A percentile compares a stretch with the other conserved stretches of the same genome.
phyloP scores from a whole-genome alignment of 768 basidiomycete species.

The Boletus subcaerulescens region DNA sequence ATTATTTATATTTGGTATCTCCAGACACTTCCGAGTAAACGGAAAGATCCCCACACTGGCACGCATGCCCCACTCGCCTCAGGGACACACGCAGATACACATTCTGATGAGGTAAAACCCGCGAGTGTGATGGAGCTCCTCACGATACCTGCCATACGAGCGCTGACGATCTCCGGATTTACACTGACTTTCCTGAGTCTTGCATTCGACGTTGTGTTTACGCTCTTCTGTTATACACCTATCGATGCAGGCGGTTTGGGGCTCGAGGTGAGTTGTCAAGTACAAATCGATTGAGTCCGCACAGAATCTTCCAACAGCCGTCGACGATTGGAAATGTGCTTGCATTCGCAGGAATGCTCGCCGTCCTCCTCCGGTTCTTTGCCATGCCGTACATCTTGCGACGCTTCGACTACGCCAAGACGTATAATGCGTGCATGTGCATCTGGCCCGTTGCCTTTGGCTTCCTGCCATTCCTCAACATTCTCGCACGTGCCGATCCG shows the following conservation, averaged over 20 bases:
- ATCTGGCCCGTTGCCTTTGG: constrained; percentile 54
- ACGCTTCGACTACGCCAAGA: constrained; percentile 41
- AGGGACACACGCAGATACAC: too few species aligned
- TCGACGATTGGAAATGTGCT: constrained; percentile 58
- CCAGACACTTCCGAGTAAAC: constrained; percentile 22
- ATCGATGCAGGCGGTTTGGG: constrained; percentile 52
- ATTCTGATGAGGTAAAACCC: constrained; percentile 7
- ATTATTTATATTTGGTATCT: background rate
- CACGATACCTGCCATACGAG: constrained; percentile 48
- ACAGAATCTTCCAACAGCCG: constrained; percentile 32
- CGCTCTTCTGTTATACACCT: constrained; percentile 62
- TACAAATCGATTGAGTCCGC: background rate
- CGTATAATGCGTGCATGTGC: constrained; percentile 51
- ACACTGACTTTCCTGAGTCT: constrained; percentile 51
- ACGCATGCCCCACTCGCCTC: background rate
- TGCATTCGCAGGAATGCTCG: constrained; percentile 49
- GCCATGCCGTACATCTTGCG: constrained; percentile 53
- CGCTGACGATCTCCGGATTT: constrained; percentile 49
- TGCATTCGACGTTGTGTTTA: constrained; percentile 61
- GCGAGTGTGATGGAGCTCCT: constrained; percentile 37
- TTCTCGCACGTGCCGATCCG: constrained; percentile 37
- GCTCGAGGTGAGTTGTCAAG: constrained; percentile 43
- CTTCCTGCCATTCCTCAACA: constrained; percentile 48
- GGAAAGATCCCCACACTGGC: background rate
- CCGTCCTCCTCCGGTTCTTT: constrained; percentile 47